Evolutionary conservation across 2,329 filamentous ascomycete genomes (phyloP).

Genomic region (Penicillium sp.): DNA sequence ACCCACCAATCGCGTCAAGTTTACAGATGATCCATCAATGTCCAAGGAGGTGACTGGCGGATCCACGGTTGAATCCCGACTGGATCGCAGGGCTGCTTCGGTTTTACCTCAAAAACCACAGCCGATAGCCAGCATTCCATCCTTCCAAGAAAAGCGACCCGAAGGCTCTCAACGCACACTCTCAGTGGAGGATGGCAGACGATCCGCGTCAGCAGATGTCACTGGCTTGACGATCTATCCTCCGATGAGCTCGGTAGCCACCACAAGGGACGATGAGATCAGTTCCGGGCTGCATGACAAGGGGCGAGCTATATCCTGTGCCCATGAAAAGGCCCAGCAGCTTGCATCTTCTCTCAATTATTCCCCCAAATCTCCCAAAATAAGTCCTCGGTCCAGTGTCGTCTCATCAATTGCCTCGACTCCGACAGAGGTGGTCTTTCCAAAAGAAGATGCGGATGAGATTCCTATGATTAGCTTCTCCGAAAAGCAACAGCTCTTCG

Average conservation of each 20-base stretch:
- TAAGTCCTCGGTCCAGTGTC: conserved; percentile 25
- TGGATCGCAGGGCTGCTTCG: conserved; percentile 27
- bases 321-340: conserved; percentile 32
- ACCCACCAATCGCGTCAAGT: conserved; percentile 33
- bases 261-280: conserved; percentile 26
- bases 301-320: conserved; percentile 31
- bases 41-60: conserved; percentile 14
- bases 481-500: conserved; percentile 31
- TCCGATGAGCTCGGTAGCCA: conserved; percentile 20
- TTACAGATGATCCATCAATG: conserved; percentile 25
- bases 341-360: conserved; percentile 33
- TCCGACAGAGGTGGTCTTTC: conserved; percentile 24
- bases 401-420: conserved; percentile 29
- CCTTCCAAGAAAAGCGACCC: conserved; percentile 23
- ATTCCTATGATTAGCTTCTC: conserved; percentile 32
- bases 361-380: conserved; percentile 27
- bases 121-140: conserved; percentile 36
- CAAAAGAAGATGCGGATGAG: conserved; percentile 31
- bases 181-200: conserved; percentile 24
- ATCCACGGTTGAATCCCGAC: conserved; percentile 26
- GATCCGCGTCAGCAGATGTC: conserved; percentile 27
- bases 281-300: conserved; percentile 27
- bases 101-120: conserved; percentile 29
- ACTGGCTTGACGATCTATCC: conserved; percentile 26
- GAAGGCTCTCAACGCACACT: conserved; percentile 19